Evolutionary conservation across 2,329 filamentous ascomycete genomes (phyloP), one percentile per base, ranked within the genome.

Genomic region (Ustulina deusta): DNA sequence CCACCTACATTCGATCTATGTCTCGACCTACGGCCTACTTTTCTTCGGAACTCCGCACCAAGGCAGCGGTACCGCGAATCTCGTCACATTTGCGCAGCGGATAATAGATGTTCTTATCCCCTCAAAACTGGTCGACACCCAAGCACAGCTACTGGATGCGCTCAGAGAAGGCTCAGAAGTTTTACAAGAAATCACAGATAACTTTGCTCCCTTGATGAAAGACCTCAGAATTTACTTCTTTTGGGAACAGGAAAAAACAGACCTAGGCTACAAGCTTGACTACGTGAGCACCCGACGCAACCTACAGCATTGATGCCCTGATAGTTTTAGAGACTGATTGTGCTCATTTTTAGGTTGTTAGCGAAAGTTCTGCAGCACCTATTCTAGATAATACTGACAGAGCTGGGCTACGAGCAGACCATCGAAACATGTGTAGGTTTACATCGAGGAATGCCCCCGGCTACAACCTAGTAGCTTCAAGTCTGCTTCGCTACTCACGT

Each of bases 351-450:
- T 10, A 56, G 63, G 34, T 65, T 34, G 57, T 65, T 17, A 66
- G 46, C 17, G 65, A 70, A 34, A 58, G 27, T 11, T 70, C 65
- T n/a, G 65, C 68, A 15, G 68, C 61, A 2, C 68, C 68, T 5
- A 70, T 70, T 32, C 46, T 70, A 17, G 68, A 68, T 44, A 62
- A 70, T 38, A 70, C 68, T 17, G 65, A 70, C 34, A 59, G 65
- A 32, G 65, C 65, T 32, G 68, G 68, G 0, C 32, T 70, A 17
- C 34, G 61, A 29, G 54, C 58, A 1, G 57, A 68, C 17, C 68
- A 70, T 51, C 34, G 52, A 49, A 55, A 51, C n/a, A 70, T 70
- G 57, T 68, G 65, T 48, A 68, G 54, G 32, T 70, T 70, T 25
- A 29, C 51, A 15, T 64, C 61, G 22, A 54, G 68, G 10, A 51